Percentiles rank a stretch among this genome's conserved stretches.
phyloP scores from a whole-genome alignment of 2,329 filamentous ascomycete species.

The Aspergillus sp. region DNA sequence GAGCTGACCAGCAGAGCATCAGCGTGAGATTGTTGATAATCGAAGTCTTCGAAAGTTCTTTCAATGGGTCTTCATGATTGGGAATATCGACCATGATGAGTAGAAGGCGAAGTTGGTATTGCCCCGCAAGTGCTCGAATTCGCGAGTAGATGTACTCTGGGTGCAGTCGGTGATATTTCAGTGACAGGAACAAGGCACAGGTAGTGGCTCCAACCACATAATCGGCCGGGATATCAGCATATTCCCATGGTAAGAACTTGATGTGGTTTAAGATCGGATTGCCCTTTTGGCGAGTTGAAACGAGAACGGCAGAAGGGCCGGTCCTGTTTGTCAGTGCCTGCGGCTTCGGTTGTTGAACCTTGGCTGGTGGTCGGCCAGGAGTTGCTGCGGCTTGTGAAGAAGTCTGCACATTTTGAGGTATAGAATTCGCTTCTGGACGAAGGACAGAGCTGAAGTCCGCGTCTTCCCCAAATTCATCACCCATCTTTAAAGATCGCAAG shows the following conservation, averaged over 20 bases:
- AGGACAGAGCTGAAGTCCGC: conserved; percentile 37
- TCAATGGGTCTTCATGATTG: conserved; percentile 85
- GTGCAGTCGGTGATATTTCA: conserved; percentile 96
- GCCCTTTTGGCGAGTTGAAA: conserved; percentile 88
- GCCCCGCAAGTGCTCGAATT: conserved; percentile 76
- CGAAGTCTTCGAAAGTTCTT: conserved; percentile 87
- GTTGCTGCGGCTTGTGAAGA: conserved; percentile 33
- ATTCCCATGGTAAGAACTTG: conserved; percentile 85
- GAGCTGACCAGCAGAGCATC: conserved; percentile 88
- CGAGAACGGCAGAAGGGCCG: conserved; percentile 73
- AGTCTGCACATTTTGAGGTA: conserved; percentile 46
- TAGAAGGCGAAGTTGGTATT: conserved; percentile 80
- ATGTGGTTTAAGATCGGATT: conserved; percentile 87
- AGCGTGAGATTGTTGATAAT: conserved; percentile 89
- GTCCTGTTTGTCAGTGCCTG: conserved; percentile 69
- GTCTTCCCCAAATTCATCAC: conserved; percentile 46
- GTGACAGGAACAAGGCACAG: conserved; percentile 84
- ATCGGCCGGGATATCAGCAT: conserved; percentile 92
- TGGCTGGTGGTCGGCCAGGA: conserved; percentile 34
- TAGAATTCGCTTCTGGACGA: conserved; percentile 22
- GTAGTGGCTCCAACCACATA: conserved; percentile 84
- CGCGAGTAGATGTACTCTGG: conserved; percentile 97
- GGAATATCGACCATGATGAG: conserved; percentile 91
- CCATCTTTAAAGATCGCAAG: conserved; percentile 24
- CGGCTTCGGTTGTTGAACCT: conserved; percentile 80